Percentiles rank a stretch among this genome's conserved stretches.
Conservation (phyloP, 1,284 basidiomycete species). For the Tetrapyrgos nigripes region DNA sequence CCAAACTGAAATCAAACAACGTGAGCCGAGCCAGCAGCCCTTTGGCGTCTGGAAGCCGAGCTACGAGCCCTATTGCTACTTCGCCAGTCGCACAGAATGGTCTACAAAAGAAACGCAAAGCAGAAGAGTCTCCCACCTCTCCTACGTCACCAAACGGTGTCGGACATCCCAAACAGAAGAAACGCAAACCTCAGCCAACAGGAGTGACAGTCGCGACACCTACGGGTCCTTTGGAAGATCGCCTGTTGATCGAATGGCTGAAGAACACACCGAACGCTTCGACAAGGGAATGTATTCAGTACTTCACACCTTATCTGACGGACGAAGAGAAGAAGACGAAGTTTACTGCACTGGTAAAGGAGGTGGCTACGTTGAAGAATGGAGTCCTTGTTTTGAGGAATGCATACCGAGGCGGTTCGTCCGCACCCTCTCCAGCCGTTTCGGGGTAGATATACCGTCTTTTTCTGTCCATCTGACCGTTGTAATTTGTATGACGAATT, state of each 20-base stretch:
- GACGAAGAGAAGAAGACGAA: conserved; percentile 70
- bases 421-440: conserved; percentile 38
- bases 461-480: not conserved
- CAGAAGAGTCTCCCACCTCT: conserved; percentile 50
- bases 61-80: conserved; percentile 45
- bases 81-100: conserved; percentile 45
- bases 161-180: conserved; percentile 63
- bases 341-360: conserved; percentile 79
- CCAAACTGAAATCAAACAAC: conserved; percentile 56
- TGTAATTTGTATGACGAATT: too few relatives aligned
- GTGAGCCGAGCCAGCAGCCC: conserved; percentile 64
- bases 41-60: conserved; percentile 45
- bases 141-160: conserved; percentile 37
- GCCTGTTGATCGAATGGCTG: conserved; percentile 76
- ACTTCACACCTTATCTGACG: conserved; percentile 77
- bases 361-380: conserved; percentile 73
- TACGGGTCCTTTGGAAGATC: conserved; percentile 63
- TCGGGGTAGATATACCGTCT: conserved; percentile 8
- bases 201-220: conserved; percentile 40
- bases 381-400: conserved; percentile 68
- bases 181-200: conserved; percentile 53
- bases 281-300: conserved; percentile 77
- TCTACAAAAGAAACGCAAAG: conserved; percentile 69
- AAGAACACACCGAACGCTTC: conserved; percentile 65
- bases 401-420: conserved; percentile 44